A percentile compares a stretch with the other conserved stretches of the same genome.
Conservation (phyloP, 2,329 filamentous ascomycete genomes). For the Alternaria solani region DNA sequence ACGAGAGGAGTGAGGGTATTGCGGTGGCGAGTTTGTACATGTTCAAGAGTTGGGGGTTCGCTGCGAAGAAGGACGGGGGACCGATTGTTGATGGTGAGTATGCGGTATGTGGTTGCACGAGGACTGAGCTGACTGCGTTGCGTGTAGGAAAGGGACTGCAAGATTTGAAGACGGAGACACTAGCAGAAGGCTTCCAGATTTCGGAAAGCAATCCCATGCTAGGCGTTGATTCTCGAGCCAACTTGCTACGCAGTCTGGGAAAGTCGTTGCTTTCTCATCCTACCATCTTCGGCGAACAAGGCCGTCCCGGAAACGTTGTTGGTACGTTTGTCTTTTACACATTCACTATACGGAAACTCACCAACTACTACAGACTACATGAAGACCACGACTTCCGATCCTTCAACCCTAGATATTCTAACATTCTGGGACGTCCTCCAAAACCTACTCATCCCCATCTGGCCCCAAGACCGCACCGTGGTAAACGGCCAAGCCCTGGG, state of each 20-base stretch:
- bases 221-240: slow-evolving; percentile 82
- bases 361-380: slow-evolving; percentile 23
- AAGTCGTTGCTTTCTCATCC: slow-evolving; percentile 74
- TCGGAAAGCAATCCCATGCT: slow-evolving; percentile 75
- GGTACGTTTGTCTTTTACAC: slow-evolving; percentile 62
- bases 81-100: slow-evolving; percentile 74
- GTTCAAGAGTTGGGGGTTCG: slow-evolving; percentile 85
- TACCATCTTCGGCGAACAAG: slow-evolving; percentile 81
- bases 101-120: slow-evolving; percentile 32
- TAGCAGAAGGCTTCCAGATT: slow-evolving; percentile 84
- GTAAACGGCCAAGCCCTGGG: slow-evolving; percentile 85
- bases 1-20: slow-evolving; percentile 84
- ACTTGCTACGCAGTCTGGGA: slow-evolving; percentile 76
- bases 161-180: slow-evolving; percentile 72
- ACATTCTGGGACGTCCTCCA: slow-evolving; percentile 90
- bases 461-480: slow-evolving; percentile 83
- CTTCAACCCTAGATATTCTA: slow-evolving; percentile 69
- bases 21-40: slow-evolving; percentile 81
- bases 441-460: slow-evolving; percentile 82
- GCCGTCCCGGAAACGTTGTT: slow-evolving; percentile 89
- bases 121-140: not conserved
- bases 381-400: slow-evolving; percentile 26
- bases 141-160: slow-evolving; percentile 66
- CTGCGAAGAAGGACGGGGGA: slow-evolving; percentile 75
- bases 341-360: not conserved